Evolutionary conservation across 2,329 filamentous ascomycete species (phyloP), one percentile per base, ranked within the genome.

Genomic region (Gremmenia infestans): DNA sequence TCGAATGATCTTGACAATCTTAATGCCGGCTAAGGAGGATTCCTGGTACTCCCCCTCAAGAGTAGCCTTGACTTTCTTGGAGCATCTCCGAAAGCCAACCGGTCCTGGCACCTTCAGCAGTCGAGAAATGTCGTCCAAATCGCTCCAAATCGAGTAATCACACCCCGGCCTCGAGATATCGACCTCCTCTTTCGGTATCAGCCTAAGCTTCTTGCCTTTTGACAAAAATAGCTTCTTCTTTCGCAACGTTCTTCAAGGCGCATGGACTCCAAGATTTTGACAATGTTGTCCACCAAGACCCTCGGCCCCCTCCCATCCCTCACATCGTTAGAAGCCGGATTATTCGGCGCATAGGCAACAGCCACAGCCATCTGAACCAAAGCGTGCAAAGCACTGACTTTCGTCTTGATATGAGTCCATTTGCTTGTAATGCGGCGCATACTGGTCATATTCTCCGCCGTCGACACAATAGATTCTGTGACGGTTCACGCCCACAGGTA

Each of bases 361-460:
- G 52, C 55, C 14, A 50, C 54, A 6, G 58, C 50, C 2, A 52
- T 50, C 22, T 60, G 51, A 22, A 57, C 48, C 32, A 60, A 47
- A n/a, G 54, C n/a, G 46, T 58, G 58, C 17, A 58, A n/a, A 4
- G 39, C 55, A 28, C 58, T 54, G 50, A 60, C 49, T 43, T 54
- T 60, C 12, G 54, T 55, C 11, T 52, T 17, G 14, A 50, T 17
- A 50, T 23, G 22, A 17, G 19, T 39, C 12, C n/a, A 4, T 35
- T 17, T 14, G 32, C 37, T 17, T 39, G 35, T 5, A 22, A 22
- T 46, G 11, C 37, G 25, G 28, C 25, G 15, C n/a, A 17, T 6
- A 17, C 35, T 19, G 23, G 49, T 22, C 43, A 42, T 50, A 11
- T 49, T 40, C 1, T 42, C 22, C 0, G 40, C 36, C 11, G 25